Percentiles rank a stretch among this genome's conserved stretches.
These are phyloP conservation scores for Haematococcus lacustris DNA, from an alignment of 139 green algal genomes.

Conservation along the genomic window DNA sequence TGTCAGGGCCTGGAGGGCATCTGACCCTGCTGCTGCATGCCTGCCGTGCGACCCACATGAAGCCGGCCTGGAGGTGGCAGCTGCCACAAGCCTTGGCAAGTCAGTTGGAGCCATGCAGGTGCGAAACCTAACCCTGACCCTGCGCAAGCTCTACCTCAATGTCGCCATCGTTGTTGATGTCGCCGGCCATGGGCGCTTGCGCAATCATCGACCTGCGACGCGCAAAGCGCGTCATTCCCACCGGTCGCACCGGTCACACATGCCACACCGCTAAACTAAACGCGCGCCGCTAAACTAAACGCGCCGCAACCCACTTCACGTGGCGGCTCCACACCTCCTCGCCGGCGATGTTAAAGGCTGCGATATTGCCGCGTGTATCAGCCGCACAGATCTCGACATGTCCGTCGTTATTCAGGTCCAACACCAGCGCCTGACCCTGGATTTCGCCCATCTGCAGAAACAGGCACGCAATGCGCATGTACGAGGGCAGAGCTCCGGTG, in stretches of 20 bases:
- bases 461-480: not conserved
- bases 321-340: constrained; percentile 91
- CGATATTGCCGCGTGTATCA: constrained; percentile 85
- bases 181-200: constrained; percentile 53
- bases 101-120: not conserved
- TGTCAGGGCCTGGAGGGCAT: no score
- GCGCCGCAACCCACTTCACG: constrained; percentile 50
- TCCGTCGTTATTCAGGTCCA: constrained; percentile 88
- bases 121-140: not conserved
- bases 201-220: constrained; percentile 39
- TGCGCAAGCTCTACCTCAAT: constrained; percentile 42
- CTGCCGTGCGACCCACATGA: not conserved
- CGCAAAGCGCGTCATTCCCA: no score
- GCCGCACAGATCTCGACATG: constrained; percentile 69
- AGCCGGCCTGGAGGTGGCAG: not conserved
- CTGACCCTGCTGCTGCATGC: no score
- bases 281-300: no score
- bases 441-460: constrained; percentile 85
- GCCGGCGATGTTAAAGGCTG: constrained; percentile 58
- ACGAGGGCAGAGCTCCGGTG: not conserved
- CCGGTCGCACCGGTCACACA: no score
- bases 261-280: no score
- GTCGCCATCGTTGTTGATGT: constrained; percentile 78
- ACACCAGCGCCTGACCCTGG: constrained; percentile 82
- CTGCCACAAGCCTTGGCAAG: not conserved